Evolutionary conservation across 768 basidiomycete species (phyloP).

Genomic region (Butyriboletus loyo): DNA sequence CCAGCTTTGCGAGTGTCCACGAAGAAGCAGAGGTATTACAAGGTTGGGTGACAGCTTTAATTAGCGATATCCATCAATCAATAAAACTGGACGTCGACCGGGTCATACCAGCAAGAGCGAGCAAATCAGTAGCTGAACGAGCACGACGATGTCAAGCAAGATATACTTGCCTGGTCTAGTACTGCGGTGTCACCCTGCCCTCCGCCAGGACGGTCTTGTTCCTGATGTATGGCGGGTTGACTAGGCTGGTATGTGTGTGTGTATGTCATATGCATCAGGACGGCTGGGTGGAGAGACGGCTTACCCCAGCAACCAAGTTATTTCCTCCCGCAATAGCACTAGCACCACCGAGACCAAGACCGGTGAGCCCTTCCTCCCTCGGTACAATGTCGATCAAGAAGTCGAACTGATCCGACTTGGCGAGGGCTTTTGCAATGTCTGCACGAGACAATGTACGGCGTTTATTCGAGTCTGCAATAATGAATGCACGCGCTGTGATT

Average conservation of each 20-base stretch:
- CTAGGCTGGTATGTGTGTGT: slow-evolving; percentile 18
- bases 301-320: slow-evolving; percentile 25
- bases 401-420: slow-evolving; percentile 94
- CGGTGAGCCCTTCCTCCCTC: slow-evolving; percentile 57
- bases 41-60: neutral
- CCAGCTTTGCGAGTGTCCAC: neutral
- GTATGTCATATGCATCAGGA: neutral
- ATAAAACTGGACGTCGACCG: slow-evolving; percentile 19
- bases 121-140: neutral
- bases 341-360: slow-evolving; percentile 15
- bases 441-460: slow-evolving; percentile 91
- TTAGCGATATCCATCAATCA: slow-evolving; percentile 8
- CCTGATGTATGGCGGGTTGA: slow-evolving; percentile 22
- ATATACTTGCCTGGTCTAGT: slow-evolving; percentile 24
- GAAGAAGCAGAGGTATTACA: slow-evolving; percentile 2
- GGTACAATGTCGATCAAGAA: slow-evolving; percentile 97
- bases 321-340: slow-evolving; percentile 8
- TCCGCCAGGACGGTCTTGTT: slow-evolving; percentile 21
- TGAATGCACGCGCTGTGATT: slow-evolving; percentile 93
- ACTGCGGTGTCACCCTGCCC: slow-evolving; percentile 16
- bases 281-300: neutral
- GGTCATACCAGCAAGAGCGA: neutral
- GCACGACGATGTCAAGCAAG: neutral
- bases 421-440: slow-evolving; percentile 90
- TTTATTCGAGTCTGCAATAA: slow-evolving; percentile 93